A percentile compares a stretch with the other conserved stretches of the same genome.
Conservation (phyloP, 2,329 filamentous ascomycete genomes). For the Colletotrichum coccodes region DNA sequence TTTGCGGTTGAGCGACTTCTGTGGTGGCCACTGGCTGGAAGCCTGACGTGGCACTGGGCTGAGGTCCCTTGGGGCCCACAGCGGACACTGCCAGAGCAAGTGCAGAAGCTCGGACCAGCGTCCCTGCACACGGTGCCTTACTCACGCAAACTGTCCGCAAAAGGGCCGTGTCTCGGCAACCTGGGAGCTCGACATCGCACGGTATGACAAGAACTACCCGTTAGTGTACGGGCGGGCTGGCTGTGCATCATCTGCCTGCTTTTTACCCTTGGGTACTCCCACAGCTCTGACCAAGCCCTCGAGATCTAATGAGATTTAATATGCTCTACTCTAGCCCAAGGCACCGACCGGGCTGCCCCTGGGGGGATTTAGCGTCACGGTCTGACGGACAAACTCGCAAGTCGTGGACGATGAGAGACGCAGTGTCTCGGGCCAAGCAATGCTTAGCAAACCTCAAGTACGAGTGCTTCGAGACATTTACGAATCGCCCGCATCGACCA, state of each 20-base stretch:
- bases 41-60: conserved; percentile 34
- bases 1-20: not conserved
- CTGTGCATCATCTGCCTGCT: not conserved
- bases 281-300: not conserved
- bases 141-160: too few species aligned
- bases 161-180: not conserved
- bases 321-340: not conserved
- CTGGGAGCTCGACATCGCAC: not conserved
- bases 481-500: not conserved
- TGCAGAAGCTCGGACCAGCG: conserved; percentile 16
- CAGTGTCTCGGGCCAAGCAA: conserved; percentile 1
- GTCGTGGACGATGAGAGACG: not conserved
- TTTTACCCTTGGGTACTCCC: not conserved
- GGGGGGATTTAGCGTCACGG: not conserved
- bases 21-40: not conserved
- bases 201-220: not conserved
- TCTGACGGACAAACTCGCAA: not conserved
- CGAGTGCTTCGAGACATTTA: not conserved
- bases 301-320: not conserved
- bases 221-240: too few species aligned
- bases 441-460: not conserved
- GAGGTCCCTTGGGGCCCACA: conserved; percentile 29
- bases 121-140: not conserved
- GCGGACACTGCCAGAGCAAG: conserved; percentile 12
- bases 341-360: not conserved